Conservation (phyloP, 495 filamentous ascomycete genomes). For the Patellaria atrata region DNA sequence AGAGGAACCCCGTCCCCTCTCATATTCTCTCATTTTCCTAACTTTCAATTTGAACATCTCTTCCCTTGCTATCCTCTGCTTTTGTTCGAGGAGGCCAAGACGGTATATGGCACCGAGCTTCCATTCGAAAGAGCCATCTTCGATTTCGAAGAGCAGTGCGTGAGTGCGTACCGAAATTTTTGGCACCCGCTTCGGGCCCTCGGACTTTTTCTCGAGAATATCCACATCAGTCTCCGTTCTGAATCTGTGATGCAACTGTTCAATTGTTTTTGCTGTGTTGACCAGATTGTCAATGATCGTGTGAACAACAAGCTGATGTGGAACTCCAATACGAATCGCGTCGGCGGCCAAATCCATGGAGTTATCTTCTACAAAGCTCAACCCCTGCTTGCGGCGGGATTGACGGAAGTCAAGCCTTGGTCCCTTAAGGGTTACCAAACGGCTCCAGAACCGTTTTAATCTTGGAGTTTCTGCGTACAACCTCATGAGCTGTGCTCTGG, state of each 20-base stretch:
- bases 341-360: conserved; percentile 75
- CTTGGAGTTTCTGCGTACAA: conserved; percentile 77
- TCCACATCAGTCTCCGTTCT: conserved; percentile 76
- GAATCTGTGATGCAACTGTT: conserved; percentile 86
- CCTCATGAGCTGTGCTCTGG: conserved; percentile 58
- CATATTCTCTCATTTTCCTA: conserved; percentile 58
- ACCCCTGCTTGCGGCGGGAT: conserved; percentile 49
- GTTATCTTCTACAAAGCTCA: conserved; percentile 50
- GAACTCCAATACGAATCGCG: conserved; percentile 75
- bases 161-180: conserved; percentile 69
- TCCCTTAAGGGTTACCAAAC: conserved; percentile 69
- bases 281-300: conserved; percentile 83
- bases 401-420: conserved; percentile 67
- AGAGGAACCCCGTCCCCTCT: conserved; percentile 37
- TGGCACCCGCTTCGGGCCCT: conserved; percentile 73
- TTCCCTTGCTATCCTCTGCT: conserved; percentile 74
- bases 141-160: conserved; percentile 73
- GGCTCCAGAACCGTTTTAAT: conserved; percentile 67
- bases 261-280: conserved; percentile 71
- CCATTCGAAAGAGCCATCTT: conserved; percentile 96
- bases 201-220: conserved; percentile 63
- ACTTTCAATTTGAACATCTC: conserved; percentile 79
- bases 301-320: conserved; percentile 86
- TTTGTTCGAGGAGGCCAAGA: conserved; percentile 72
- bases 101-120: conserved; percentile 88